Percentiles rank a stretch among this genome's conserved stretches.
phyloP scores from a whole-genome alignment of 305 asterid genomes.

The Plantago lanceolata region DNA sequence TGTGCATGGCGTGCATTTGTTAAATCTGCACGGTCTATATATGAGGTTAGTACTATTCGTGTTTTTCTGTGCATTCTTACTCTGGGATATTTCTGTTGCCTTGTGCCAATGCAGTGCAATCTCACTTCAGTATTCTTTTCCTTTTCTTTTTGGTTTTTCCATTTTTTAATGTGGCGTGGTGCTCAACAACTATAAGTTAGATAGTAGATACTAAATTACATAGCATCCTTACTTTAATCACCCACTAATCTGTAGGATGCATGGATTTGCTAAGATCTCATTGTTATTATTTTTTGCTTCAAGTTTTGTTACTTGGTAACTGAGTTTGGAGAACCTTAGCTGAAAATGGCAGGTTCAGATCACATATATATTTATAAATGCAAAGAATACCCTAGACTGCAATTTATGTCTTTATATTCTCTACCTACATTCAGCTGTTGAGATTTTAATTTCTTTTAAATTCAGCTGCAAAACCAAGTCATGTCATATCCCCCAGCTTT shows the following conservation, averaged over 20 bases:
- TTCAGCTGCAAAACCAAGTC: too few species aligned
- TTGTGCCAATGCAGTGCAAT: not conserved
- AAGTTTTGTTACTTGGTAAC: not conserved
- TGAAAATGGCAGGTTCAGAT: not conserved
- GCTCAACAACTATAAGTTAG: not conserved
- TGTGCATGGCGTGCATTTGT: conserved; percentile 74
- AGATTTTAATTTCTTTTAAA: too few species aligned
- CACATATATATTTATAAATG: too few species aligned
- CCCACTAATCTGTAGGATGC: too few species aligned
- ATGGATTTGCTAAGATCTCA: too few species aligned
- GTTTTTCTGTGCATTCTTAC: conserved; percentile 3
- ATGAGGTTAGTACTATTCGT: conserved; percentile 56
- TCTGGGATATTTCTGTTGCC: not conserved
- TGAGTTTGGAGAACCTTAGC: not conserved
- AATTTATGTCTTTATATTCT: too few species aligned
- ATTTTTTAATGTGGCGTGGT: too few species aligned
- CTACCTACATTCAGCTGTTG: not conserved
- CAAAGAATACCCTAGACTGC: not conserved
- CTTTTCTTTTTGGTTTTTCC: too few species aligned
- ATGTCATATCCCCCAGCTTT: too few species aligned
- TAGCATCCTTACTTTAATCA: too few species aligned
- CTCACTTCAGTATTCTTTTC: too few species aligned
- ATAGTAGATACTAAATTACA: too few species aligned
- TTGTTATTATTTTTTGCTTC: not conserved
- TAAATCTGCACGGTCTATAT: conserved; percentile 67